These are phyloP conservation scores for Graphiopsis chlorocephala DNA, from an alignment of 2,329 filamentous ascomycete species.

Conservation along the genomic window DNA sequence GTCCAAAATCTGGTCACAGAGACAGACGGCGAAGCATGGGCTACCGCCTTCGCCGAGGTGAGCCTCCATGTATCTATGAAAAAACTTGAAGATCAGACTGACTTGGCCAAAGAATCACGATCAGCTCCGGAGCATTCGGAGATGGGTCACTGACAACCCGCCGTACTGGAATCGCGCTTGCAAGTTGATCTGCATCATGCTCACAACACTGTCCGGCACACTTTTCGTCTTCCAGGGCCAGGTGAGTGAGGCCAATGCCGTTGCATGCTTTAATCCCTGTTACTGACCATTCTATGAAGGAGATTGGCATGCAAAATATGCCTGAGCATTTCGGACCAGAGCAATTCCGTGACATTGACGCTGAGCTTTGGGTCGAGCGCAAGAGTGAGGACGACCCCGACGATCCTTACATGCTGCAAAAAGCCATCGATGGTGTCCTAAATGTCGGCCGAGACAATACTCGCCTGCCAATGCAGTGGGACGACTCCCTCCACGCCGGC, in stretches of 20 bases:
- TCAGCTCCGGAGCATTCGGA: conserved; percentile 58
- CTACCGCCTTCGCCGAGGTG: conserved; percentile 14
- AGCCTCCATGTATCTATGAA: background rate
- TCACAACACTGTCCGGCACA: conserved; percentile 60
- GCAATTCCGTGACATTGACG: conserved; percentile 14
- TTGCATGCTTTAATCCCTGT: background rate
- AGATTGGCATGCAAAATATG: conserved; percentile 65
- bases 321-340: conserved; percentile 53
- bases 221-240: conserved; percentile 69
- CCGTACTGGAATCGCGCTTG: conserved; percentile 49
- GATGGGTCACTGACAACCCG: conserved; percentile 17
- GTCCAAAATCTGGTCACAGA: conserved; percentile 50
- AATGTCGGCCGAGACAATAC: conserved; percentile 67
- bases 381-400: conserved; percentile 64
- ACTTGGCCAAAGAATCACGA: conserved; percentile 65
- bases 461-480: conserved; percentile 71
- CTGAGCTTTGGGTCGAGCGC: conserved; percentile 41
- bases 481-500: conserved; percentile 56
- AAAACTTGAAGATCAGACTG: conserved; percentile 25
- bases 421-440: conserved; percentile 50
- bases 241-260: background rate
- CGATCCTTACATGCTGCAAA: conserved; percentile 28
- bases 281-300: conserved; percentile 28
- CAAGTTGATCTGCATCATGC: conserved; percentile 60
- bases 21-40: conserved; percentile 42